phyloP scores from a whole-genome alignment of 352 stramenopile species.

The Plasmopara muralis region DNA sequence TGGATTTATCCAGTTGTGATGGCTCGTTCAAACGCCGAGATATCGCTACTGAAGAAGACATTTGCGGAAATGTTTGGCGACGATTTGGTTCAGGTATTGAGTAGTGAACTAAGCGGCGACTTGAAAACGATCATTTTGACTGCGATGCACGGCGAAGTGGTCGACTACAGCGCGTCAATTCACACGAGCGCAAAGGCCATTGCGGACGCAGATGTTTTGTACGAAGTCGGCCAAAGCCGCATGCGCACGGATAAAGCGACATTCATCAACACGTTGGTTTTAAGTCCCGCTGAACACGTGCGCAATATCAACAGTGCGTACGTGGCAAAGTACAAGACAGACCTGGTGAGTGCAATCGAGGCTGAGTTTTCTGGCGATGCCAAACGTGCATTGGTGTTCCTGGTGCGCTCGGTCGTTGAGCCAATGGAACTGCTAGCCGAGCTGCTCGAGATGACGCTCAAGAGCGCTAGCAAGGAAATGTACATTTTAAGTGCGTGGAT shows the following conservation, averaged over 20 bases:
- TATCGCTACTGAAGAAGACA: conserved; percentile 70
- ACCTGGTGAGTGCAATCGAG: conserved; percentile 36
- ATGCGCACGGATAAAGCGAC: conserved; percentile 50
- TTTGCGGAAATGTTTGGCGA: conserved; percentile 47
- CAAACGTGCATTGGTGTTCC: conserved; percentile 32
- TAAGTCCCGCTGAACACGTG: conserved; percentile 37
- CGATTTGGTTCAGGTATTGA: conserved; percentile 42
- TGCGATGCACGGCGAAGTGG: conserved; percentile 28
- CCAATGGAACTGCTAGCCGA: conserved; percentile 27
- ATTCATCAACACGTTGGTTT: conserved; percentile 43
- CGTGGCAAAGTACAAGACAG: conserved; percentile 45
- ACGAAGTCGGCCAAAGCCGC: conserved; percentile 58
- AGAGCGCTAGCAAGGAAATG: conserved; percentile 23
- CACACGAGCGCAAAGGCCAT: conserved; percentile 48
- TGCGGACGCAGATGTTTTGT: conserved; percentile 41
- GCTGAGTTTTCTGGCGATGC: conserved; percentile 44
- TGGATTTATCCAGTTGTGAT: conserved; percentile 47
- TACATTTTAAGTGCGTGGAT: conserved; percentile 19
- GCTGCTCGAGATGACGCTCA: conserved; percentile 36
- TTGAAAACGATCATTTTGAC: conserved; percentile 55
- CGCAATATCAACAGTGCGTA: conserved; percentile 46
- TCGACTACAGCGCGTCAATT: conserved; percentile 40
- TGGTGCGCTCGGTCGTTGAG: conserved; percentile 26
- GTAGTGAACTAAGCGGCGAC: conserved; percentile 46
- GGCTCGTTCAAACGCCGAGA: conserved; percentile 53